phyloP scores from a whole-genome alignment of 192 early-diverging fungal species.

The Backusella luteola region DNA sequence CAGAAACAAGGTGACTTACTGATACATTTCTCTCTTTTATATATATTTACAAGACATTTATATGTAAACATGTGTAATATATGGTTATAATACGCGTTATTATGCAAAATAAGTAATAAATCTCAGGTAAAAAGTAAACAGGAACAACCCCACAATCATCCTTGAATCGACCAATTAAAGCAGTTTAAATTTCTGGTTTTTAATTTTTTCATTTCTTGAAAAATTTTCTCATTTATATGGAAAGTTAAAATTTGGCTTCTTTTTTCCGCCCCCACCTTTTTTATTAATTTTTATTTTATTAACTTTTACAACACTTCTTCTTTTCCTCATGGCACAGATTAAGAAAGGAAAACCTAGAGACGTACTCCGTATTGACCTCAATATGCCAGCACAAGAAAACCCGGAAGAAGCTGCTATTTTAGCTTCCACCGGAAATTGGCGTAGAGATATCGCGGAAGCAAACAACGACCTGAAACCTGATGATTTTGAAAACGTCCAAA shows the following conservation, averaged over 20 bases:
- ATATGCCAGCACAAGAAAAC: conserved; percentile 11
- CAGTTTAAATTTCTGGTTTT: neutral
- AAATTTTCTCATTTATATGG: neutral
- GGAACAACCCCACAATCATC: neutral
- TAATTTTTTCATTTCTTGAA: conserved; percentile 1
- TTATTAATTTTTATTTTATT: neutral
- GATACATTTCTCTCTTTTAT: neutral
- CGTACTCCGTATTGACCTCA: conserved; percentile 18
- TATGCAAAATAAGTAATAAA: neutral
- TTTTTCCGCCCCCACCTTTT: neutral
- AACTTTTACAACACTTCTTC: neutral
- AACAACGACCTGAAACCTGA: conserved; percentile 42
- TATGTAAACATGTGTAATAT: neutral
- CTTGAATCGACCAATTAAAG: neutral
- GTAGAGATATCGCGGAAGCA: conserved; percentile 25
- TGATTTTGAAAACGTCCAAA: conserved; percentile 73
- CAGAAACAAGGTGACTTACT: neutral
- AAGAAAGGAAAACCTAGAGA: conserved; percentile 12
- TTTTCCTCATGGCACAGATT: conserved; percentile 17
- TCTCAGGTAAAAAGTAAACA: neutral
- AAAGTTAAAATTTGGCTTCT: neutral
- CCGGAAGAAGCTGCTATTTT: neutral
- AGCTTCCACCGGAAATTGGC: conserved; percentile 24
- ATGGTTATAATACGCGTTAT: neutral
- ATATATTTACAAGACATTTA: neutral